Percentiles rank a stretch among this genome's conserved stretches.
These are phyloP conservation scores for Protomyces macrosporus DNA, from an alignment of 1,139 yeast genomes.

Conservation along the genomic window DNA sequence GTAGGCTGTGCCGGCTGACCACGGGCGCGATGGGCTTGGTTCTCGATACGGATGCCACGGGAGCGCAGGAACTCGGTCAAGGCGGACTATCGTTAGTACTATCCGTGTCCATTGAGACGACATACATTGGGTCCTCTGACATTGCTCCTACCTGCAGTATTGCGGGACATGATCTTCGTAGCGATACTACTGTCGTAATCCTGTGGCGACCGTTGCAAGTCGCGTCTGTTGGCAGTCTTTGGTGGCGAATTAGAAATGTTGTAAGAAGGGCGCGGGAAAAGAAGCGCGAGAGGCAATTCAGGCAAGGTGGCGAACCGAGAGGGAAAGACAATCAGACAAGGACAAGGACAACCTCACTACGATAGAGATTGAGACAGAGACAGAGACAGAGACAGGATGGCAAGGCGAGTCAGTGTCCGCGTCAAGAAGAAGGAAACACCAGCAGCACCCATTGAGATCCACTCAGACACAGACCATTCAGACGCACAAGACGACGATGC, in stretches of 20 bases:
- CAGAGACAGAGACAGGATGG: not conserved
- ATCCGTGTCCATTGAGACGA: not conserved
- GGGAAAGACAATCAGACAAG: not conserved
- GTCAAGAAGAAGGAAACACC: too few relatives aligned
- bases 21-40: not conserved
- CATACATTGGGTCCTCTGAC: constrained; percentile 23
- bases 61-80: constrained; percentile 20
- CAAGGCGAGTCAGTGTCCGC: not conserved
- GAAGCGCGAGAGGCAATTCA: not conserved
- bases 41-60: constrained; percentile 23
- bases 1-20: constrained; percentile 2
- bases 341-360: not conserved
- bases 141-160: not conserved
- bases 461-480: too few relatives aligned
- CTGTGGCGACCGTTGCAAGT: not conserved
- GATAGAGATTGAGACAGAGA: not conserved
- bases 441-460: too few relatives aligned
- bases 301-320: not conserved
- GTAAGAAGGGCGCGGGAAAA: not conserved
- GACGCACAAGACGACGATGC: not conserved
- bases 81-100: constrained; percentile 7
- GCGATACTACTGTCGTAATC: not conserved
- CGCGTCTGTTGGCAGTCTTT: not conserved
- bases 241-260: not conserved
- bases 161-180: not conserved